A percentile compares a stretch with the other conserved stretches of the same genome.
phyloP scores from a whole-genome alignment of 345 rosid species.

The Limnanthes douglasii region DNA sequence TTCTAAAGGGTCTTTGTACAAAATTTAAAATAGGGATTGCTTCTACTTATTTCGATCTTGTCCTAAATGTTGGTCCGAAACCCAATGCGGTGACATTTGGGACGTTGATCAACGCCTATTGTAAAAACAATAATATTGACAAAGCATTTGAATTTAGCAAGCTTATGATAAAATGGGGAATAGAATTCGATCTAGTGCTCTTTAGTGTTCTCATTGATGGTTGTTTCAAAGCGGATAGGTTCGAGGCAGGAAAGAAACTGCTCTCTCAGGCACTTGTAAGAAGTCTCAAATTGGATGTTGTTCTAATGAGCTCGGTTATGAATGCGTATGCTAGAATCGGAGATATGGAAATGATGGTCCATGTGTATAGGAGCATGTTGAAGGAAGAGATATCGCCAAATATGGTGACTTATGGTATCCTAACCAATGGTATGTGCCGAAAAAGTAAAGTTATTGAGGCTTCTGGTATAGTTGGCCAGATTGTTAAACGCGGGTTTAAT shows the following conservation, averaged over 20 bases:
- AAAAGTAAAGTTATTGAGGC: constrained; percentile 22
- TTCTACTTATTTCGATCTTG: constrained; percentile 13
- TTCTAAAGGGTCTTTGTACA: constrained; percentile 18
- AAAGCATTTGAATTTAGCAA: constrained; percentile 19
- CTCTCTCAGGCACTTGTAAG: constrained; percentile 16
- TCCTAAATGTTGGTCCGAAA: constrained; percentile 23
- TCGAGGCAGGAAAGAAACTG: constrained; percentile 24
- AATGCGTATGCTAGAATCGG: constrained; percentile 20
- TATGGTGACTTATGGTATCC: constrained; percentile 24
- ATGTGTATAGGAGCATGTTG: constrained; percentile 25
- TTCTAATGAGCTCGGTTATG: constrained; percentile 24
- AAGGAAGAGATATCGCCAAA: constrained; percentile 25
- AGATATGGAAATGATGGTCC: constrained; percentile 15
- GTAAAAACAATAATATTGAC: constrained; percentile 26
- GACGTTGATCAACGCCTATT: constrained; percentile 25
- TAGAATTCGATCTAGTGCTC: constrained; percentile 24
- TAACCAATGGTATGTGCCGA: constrained; percentile 31
- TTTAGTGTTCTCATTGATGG: constrained; percentile 34
- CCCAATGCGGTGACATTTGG: constrained; percentile 34
- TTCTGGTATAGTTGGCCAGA: constrained; percentile 27
- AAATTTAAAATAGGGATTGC: constrained; percentile 15
- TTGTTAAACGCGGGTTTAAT: constrained; percentile 23
- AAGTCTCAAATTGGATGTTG: constrained; percentile 26
- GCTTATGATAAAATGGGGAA: constrained; percentile 15
- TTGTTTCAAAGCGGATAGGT: constrained; percentile 26